Evolutionary conservation across 202 grass and related monocot species (phyloP).

Genomic region (Cymbopogon flexuosus): DNA sequence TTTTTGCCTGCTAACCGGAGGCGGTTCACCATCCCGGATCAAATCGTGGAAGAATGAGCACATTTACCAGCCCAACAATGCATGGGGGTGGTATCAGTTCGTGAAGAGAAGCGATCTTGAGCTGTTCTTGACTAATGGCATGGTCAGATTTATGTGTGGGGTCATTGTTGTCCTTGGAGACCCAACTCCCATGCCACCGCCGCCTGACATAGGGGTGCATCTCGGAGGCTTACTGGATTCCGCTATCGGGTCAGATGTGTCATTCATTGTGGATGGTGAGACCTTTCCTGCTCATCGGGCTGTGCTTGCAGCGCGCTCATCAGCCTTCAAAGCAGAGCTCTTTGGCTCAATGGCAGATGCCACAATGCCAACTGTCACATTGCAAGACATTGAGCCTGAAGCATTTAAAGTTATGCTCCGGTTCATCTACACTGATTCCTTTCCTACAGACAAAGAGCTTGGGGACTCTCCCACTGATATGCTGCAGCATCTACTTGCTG

Average conservation of each 20-base stretch:
- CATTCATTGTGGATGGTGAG: neutral
- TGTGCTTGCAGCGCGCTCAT: no score
- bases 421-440: neutral
- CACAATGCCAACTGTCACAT: no score
- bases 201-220: neutral
- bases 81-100: neutral
- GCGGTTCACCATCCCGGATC: neutral
- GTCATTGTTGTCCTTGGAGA: neutral
- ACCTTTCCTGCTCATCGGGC: no score
- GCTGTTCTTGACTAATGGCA: neutral
- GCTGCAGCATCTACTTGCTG: no score
- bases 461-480: no score
- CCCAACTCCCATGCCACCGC: neutral
- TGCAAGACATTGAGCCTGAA: neutral
- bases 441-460: neutral
- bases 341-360: no score
- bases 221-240: neutral
- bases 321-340: no score
- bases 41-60: no score
- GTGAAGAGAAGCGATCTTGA: neutral
- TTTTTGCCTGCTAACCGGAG: neutral
- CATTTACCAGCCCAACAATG: no score
- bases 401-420: neutral
- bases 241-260: neutral
- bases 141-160: neutral